A percentile compares a stretch with the other conserved stretches of the same genome.
Evolutionary conservation across 1,284 basidiomycete species (phyloP).

Genomic region (Pisolithus thermaeus): DNA sequence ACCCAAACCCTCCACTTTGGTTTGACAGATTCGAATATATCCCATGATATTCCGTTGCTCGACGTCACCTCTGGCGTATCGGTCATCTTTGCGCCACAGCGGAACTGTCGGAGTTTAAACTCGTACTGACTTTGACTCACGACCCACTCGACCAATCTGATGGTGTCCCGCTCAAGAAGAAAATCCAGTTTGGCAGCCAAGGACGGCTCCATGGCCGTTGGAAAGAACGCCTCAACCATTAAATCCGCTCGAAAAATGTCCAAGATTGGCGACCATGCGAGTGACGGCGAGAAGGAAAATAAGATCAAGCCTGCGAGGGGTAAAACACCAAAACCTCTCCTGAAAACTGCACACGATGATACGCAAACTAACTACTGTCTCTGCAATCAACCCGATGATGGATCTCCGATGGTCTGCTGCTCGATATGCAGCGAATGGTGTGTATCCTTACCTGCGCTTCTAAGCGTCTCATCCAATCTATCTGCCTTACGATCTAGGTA

Average conservation of each 20-base stretch:
- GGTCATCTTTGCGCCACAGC: slow-evolving; percentile 7
- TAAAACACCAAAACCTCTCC: slow-evolving; percentile 18
- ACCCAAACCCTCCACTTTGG: no score
- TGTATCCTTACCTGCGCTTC: slow-evolving; percentile 20
- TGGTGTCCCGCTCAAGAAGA: slow-evolving; percentile 44
- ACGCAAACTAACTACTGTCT: slow-evolving; percentile 40
- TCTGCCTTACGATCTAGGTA: slow-evolving; percentile 44
- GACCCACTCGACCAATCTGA: slow-evolving; percentile 19
- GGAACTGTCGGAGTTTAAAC: slow-evolving; percentile 28
- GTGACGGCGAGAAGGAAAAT: slow-evolving; percentile 30
- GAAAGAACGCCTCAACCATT: slow-evolving; percentile 1
- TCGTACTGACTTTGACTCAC: slow-evolving; percentile 22
- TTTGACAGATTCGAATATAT: neutral
- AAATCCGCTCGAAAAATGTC: slow-evolving; percentile 10
- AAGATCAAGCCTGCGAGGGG: slow-evolving; percentile 8
- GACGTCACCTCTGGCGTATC: neutral
- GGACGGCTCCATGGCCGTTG: neutral
- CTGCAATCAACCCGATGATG: slow-evolving; percentile 64
- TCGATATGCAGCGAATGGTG: slow-evolving; percentile 70
- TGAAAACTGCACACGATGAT: slow-evolving; percentile 13
- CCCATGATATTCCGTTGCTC: neutral
- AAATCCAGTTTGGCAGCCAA: slow-evolving; percentile 16
- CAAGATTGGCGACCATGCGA: slow-evolving; percentile 15
- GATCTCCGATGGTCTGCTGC: slow-evolving; percentile 77
- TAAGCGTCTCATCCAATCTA: slow-evolving; percentile 3